Base-by-base conservation (phyloP, 345 rosid genomes). In the Lagerstroemia speciosa region DNA sequence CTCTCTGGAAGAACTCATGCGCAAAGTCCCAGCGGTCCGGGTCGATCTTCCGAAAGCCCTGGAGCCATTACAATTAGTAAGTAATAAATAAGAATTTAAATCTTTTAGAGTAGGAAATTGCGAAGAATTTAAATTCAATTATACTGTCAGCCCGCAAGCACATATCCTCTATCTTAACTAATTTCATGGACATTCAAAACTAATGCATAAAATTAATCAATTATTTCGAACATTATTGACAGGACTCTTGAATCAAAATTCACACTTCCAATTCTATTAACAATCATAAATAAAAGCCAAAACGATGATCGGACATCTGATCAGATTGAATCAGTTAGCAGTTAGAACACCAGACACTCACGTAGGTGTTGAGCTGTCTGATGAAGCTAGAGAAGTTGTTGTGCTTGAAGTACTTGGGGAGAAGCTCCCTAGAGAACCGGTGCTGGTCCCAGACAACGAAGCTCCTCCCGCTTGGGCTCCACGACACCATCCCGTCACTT, bases 321-420 rank as follows among this genome's bases (percentile, higher is more conserved):
- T 36, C 26, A 36, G n/a, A 62, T 11, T 8, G 16, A 12, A 30
- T 46, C 33, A 46, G 26, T 34, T 3, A n/a, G 12, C 36, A 65
- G 20, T 37, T 36, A 37, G 10, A 30, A 45, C 1, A 41, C n/a
- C n/a, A n/a, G n/a, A n/a, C 12, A 72, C 90, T 86, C 62, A 86
- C 93, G 61, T 84, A 88, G 50, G 90, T 83, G 75, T 86, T 86
- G 74, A 88, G 87, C 73, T 88, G 93, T 45, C 93, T 84, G 64
- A 88, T 66, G 70, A 88, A 88, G 76, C 91, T 88, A n/a, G 93
- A 83, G 79, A 88, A 88, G 62, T 88, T 88, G 24, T 67, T 80
- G 85, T 88, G 93, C 75, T 88, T 88, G 78, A 88, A 88, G 80
- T 78, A 86, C 73, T 78, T 84, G 0, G 90, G 93, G 34, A 88